Conservation (phyloP, 176 grass and related monocot genomes). For the Carex pumila region DNA sequence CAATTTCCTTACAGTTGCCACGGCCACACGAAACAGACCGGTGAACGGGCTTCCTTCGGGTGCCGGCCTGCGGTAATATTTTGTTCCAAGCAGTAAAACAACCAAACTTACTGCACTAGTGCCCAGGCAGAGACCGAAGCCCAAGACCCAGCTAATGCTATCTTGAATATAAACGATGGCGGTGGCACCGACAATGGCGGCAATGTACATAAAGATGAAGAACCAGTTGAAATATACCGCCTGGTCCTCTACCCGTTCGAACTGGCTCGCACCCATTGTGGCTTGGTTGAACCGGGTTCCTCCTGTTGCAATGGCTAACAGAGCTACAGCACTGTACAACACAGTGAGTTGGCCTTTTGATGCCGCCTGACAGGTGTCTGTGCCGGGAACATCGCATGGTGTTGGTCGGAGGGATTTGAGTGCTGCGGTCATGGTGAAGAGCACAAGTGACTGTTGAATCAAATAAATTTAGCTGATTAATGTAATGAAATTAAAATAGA, state of each 20-base stretch:
- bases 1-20: constrained; percentile 47
- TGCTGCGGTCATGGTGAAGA: constrained; percentile 57
- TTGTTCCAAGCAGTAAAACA: constrained; percentile 36
- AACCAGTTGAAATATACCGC: constrained; percentile 79
- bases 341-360: constrained; percentile 31
- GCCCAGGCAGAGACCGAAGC: constrained; percentile 29
- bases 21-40: constrained; percentile 38
- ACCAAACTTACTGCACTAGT: constrained; percentile 23
- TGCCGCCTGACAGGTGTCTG: constrained; percentile 26
- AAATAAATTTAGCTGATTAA: constrained; percentile 1
- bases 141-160: constrained; percentile 44
- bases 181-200: constrained; percentile 43
- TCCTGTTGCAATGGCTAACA: constrained; percentile 45
- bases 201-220: constrained; percentile 49
- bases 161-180: constrained; percentile 65
- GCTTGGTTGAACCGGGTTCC: constrained; percentile 60
- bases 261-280: constrained; percentile 72
- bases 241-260: constrained; percentile 36
- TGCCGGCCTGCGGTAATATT: constrained; percentile 32
- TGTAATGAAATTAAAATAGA: background rate
- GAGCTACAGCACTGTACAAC: constrained; percentile 34
- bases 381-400: constrained; percentile 6
- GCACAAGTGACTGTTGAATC: constrained; percentile 32
- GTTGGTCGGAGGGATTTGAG: constrained; percentile 24
- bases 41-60: constrained; percentile 63